A percentile compares a stretch with the other conserved stretches of the same genome.
Conservation (phyloP, 257 asterid species). For the Thymus quinquecostatus region DNA sequence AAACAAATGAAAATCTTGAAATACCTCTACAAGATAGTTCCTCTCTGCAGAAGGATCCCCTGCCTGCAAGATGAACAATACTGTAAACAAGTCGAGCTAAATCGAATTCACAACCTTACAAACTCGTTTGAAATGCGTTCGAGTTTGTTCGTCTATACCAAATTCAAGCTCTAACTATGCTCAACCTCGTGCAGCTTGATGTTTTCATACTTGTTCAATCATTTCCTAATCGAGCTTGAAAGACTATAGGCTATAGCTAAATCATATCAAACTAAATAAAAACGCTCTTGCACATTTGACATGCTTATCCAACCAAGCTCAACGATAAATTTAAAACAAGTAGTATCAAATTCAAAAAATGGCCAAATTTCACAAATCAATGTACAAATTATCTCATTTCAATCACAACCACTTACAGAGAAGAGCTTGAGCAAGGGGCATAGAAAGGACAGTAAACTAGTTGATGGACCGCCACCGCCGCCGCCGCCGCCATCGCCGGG, state of each 20-base stretch:
- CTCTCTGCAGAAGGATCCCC: slow-evolving; percentile 77
- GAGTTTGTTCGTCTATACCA: not conserved
- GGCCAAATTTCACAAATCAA: not conserved
- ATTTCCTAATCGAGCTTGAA: not conserved
- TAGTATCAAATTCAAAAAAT: not conserved
- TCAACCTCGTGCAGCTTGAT: not conserved
- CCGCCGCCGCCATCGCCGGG: slow-evolving; percentile 35
- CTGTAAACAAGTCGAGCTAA: not conserved
- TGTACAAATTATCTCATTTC: not conserved
- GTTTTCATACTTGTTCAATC: not conserved
- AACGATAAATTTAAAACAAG: not conserved
- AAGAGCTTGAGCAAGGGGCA: slow-evolving; percentile 87
- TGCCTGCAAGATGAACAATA: slow-evolving; percentile 46
- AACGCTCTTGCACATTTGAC: not conserved
- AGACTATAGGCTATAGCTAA: too few species aligned
- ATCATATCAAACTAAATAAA: too few species aligned
- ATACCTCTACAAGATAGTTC: slow-evolving; percentile 70
- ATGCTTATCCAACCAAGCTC: not conserved
- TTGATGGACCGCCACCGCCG: slow-evolving; percentile 47
- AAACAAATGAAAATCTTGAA: not conserved
- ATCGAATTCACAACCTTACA: not conserved
- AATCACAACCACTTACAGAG: slow-evolving; percentile 50
- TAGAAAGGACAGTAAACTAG: slow-evolving; percentile 67
- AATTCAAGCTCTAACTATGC: too few species aligned
- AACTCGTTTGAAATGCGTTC: not conserved